Evolutionary conservation across 2,329 filamentous ascomycete species (phyloP).

Genomic region (Nothomitra cinnamomea): DNA sequence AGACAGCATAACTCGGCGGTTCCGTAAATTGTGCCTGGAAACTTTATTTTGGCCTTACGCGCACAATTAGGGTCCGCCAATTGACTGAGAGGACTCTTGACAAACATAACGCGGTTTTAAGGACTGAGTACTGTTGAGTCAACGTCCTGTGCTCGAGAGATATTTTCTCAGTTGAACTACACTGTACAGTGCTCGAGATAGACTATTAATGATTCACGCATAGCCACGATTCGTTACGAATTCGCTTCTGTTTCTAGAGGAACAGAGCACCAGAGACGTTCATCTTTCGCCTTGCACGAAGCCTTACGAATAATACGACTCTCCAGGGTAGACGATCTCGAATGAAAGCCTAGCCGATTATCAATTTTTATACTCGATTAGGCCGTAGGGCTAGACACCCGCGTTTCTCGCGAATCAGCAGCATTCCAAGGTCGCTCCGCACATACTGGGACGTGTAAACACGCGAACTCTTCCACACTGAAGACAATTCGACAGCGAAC

Average conservation of each 20-base stretch:
- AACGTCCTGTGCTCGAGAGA: too few species aligned
- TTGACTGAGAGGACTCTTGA: not conserved
- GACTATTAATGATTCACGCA: not conserved
- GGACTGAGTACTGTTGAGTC: too few species aligned
- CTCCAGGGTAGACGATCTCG: too few species aligned
- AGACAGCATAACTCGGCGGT: conserved; percentile 2
- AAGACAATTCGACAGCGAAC: not conserved
- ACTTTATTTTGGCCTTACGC: conserved; percentile 4
- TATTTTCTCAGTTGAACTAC: too few species aligned
- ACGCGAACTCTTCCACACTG: not conserved
- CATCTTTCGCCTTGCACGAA: not conserved
- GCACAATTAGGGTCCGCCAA: not conserved
- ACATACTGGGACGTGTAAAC: not conserved
- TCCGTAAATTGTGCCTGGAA: conserved; percentile 2
- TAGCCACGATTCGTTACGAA: not conserved
- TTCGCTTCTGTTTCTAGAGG: not conserved
- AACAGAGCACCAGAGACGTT: not conserved
- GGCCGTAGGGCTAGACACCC: too few species aligned
- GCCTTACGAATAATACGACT: too few species aligned
- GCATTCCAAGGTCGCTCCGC: conserved; percentile 1
- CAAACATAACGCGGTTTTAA: not conserved
- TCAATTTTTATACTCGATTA: too few species aligned
- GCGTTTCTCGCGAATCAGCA: not conserved
- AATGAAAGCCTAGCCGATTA: too few species aligned
- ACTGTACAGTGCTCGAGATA: too few species aligned